Conservation (phyloP, 208 protist genomes). For the Acanthamoeba healyi region DNA sequence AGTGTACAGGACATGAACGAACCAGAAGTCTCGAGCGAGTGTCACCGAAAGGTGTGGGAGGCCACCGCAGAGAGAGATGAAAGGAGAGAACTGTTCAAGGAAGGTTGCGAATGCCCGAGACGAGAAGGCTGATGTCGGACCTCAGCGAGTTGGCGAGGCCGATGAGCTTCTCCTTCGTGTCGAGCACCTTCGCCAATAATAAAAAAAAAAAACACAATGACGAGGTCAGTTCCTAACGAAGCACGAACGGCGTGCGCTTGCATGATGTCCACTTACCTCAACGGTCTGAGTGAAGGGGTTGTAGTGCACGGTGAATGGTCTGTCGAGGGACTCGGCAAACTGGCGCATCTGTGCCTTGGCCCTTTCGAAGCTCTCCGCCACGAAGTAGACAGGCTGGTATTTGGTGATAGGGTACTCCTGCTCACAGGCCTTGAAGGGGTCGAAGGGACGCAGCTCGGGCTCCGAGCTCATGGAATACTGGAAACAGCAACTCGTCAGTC, state of each 20-base stretch:
- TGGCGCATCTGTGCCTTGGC: slow-evolving; percentile 93
- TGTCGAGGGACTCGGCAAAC: slow-evolving; percentile 91
- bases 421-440: slow-evolving; percentile 78
- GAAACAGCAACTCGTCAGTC: neutral
- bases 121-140: slow-evolving; percentile 34
- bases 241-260: too few species aligned
- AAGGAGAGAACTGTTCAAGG: neutral
- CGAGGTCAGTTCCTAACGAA: too few species aligned
- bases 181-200: slow-evolving; percentile 87
- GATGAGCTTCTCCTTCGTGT: slow-evolving; percentile 82
- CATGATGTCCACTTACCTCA: slow-evolving; percentile 89
- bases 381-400: slow-evolving; percentile 96
- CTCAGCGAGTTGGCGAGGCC: slow-evolving; percentile 71
- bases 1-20: too few species aligned
- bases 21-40: too few species aligned
- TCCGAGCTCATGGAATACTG: slow-evolving; percentile 52
- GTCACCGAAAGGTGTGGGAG: too few species aligned
- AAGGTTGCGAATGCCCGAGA: slow-evolving; percentile 47
- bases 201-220: too few species aligned
- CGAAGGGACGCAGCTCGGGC: slow-evolving; percentile 69
- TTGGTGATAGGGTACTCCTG: slow-evolving; percentile 94
- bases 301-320: slow-evolving; percentile 94
- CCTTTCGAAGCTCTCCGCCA: slow-evolving; percentile 94
- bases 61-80: too few species aligned
- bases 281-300: slow-evolving; percentile 94